A percentile compares a stretch with the other conserved stretches of the same genome.
phyloP scores from a whole-genome alignment of 345 rosid species.

The Eucalyptus regnans region DNA sequence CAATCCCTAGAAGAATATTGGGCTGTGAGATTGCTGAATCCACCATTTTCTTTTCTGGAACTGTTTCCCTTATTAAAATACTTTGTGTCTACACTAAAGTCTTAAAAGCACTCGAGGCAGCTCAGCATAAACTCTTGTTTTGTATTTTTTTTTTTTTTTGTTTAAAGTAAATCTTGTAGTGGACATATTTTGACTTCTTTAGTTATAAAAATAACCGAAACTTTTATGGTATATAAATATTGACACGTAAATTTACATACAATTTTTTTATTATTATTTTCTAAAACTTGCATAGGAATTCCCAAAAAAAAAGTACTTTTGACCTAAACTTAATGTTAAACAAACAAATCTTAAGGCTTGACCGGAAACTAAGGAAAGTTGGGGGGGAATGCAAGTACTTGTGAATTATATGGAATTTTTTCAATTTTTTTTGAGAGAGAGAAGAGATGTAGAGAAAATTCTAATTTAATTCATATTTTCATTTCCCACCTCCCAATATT shows the following conservation, averaged over 20 bases:
- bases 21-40: constrained; percentile 28
- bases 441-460: background rate
- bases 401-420: background rate
- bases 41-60: constrained; percentile 4
- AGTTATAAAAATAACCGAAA: background rate
- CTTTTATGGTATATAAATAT: background rate
- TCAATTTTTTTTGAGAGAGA: background rate
- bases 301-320: background rate
- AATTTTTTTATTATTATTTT: background rate
- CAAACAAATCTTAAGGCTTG: background rate
- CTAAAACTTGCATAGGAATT: background rate
- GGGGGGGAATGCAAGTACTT: background rate
- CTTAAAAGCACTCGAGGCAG: background rate
- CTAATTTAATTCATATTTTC: background rate
- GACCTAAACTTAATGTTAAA: background rate
- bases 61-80: background rate
- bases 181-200: background rate
- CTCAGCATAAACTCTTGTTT: background rate
- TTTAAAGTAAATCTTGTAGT: background rate
- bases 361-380: background rate
- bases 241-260: background rate
- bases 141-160: background rate
- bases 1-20: constrained; percentile 98
- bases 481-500: background rate
- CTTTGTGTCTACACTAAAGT: background rate